Percentiles rank a stretch among this genome's conserved stretches.
These are phyloP conservation scores for Peronospora destructor DNA, from an alignment of 352 stramenopile species.

Conservation along the genomic window DNA sequence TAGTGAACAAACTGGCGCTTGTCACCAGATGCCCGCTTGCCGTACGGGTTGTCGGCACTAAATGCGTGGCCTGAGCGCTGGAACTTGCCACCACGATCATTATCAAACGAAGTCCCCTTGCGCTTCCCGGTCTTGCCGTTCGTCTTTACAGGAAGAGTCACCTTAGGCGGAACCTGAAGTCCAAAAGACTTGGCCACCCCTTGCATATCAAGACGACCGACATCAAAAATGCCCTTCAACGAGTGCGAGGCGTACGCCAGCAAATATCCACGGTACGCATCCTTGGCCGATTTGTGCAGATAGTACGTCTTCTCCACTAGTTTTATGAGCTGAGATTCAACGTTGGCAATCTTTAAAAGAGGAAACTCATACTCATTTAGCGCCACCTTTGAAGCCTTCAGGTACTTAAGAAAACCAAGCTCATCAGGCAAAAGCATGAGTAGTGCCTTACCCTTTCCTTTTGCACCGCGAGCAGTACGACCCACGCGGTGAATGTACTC, in stretches of 20 bases:
- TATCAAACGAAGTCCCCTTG: constrained; percentile 54
- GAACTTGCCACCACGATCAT: constrained; percentile 51
- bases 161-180: constrained; percentile 93
- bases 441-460: constrained; percentile 89
- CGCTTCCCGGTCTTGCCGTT: constrained; percentile 71
- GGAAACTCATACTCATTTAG: constrained; percentile 99
- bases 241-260: constrained; percentile 96
- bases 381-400: constrained; percentile 95
- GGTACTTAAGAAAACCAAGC: constrained; percentile 96
- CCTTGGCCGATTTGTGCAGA: constrained; percentile 94
- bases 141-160: constrained; percentile 91
- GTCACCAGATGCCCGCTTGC: constrained; percentile 83
- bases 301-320: constrained; percentile 99
- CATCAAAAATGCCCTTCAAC: constrained; percentile 98
- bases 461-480: constrained; percentile 82
- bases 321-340: constrained; percentile 95
- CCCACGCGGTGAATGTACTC: constrained; percentile 96
- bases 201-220: constrained; percentile 95
- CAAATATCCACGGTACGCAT: constrained; percentile 97
- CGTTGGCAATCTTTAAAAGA: constrained; percentile 95
- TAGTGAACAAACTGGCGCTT: constrained; percentile 91
- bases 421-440: constrained; percentile 98
- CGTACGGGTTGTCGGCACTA: constrained; percentile 97
- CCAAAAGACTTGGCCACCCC: constrained; percentile 95
- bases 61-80: constrained; percentile 91